Percentiles rank a stretch among this genome's conserved stretches.
Conservation (phyloP, 2,329 filamentous ascomycete species). For the Cladosporium sp. region DNA sequence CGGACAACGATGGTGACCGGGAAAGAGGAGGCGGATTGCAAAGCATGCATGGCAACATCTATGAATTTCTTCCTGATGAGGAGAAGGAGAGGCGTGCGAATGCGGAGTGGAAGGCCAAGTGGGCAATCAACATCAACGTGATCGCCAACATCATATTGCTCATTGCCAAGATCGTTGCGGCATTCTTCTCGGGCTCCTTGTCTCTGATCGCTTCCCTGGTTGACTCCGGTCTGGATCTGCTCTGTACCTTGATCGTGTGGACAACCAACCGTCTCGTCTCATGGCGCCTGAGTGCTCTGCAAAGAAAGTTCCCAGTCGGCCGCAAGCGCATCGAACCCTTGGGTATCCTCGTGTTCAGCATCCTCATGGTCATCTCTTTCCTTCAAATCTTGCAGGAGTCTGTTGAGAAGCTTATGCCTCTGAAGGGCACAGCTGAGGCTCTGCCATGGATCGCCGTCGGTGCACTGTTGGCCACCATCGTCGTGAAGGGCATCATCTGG, state of each 20-base stretch:
- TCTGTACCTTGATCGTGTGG: conserved; percentile 64
- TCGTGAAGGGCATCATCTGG: conserved; percentile 63
- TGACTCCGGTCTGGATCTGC: conserved; percentile 62
- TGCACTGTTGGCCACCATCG: conserved; percentile 59
- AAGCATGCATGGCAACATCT: conserved; percentile 52
- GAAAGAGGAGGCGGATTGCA: conserved; percentile 57
- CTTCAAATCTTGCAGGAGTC: conserved; percentile 63
- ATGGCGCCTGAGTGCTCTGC: conserved; percentile 56
- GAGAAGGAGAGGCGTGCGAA: conserved; percentile 53
- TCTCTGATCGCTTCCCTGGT: conserved; percentile 64
- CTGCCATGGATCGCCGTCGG: conserved; percentile 58
- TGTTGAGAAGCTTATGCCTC: conserved; percentile 58
- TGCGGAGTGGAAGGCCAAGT: conserved; percentile 53
- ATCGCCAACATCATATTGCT: conserved; percentile 62
- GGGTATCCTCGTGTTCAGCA: conserved; percentile 64
- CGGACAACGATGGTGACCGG: conserved; percentile 58
- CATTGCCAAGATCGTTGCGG: conserved; percentile 58
- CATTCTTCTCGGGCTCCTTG: conserved; percentile 58
- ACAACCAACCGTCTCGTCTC: conserved; percentile 60
- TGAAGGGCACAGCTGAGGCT: conserved; percentile 50
- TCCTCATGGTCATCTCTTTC: conserved; percentile 66
- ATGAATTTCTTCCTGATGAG: conserved; percentile 58
- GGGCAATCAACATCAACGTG: conserved; percentile 64
- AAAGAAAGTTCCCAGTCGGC: conserved; percentile 60
- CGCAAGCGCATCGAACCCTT: conserved; percentile 60